Conservation (phyloP, 768 basidiomycete genomes). For the Phallus indusiatus region DNA sequence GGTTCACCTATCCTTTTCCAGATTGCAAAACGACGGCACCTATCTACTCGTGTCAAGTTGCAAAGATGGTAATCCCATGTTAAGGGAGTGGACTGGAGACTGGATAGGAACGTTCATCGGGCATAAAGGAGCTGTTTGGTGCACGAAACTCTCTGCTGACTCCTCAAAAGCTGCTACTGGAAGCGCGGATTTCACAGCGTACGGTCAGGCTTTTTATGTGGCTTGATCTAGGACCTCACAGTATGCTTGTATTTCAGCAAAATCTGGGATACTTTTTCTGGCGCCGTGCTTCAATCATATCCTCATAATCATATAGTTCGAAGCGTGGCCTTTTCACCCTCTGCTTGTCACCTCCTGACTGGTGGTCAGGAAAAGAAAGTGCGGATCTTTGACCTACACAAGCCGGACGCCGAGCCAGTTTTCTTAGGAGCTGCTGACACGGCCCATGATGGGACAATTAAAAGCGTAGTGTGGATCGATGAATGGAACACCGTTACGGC, state of each 20-base stretch:
- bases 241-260: conserved; percentile 44
- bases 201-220: conserved; percentile 24
- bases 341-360: conserved; percentile 61
- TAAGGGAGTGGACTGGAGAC: conserved; percentile 95
- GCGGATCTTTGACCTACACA: conserved; percentile 81
- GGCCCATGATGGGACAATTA: conserved; percentile 83
- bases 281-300: conserved; percentile 86
- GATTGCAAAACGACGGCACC: conserved; percentile 72
- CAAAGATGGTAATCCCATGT: conserved; percentile 98
- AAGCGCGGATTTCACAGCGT: conserved; percentile 98
- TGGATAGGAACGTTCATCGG: conserved; percentile 94
- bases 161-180: conserved; percentile 82
- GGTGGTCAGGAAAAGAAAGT: conserved; percentile 98
- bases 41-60: conserved; percentile 93
- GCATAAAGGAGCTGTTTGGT: conserved; percentile 95
- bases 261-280: conserved; percentile 92
- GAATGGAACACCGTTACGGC: conserved; percentile 82
- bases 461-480: conserved; percentile 90
- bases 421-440: conserved; percentile 54
- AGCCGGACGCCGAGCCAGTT: conserved; percentile 82
- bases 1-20: conserved; percentile 80
- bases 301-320: conserved; percentile 98
- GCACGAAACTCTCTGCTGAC: conserved; percentile 83
- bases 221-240: conserved; percentile 9
- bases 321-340: conserved; percentile 79